phyloP scores from a whole-genome alignment of 23 red algal genomes.

The Gracilariopsis chorda region DNA sequence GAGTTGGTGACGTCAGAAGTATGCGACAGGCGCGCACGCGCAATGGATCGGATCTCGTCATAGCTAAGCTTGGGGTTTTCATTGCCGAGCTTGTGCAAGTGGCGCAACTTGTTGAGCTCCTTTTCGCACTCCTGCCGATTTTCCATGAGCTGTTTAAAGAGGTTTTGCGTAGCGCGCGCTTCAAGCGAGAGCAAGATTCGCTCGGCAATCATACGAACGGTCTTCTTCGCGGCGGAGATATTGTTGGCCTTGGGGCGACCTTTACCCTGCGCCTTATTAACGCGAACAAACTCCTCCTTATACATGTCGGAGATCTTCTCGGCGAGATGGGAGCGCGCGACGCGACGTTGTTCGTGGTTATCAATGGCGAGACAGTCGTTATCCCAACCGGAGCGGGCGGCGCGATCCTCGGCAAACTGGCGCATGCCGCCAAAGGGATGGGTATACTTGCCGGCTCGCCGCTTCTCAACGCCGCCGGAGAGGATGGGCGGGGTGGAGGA shows the following conservation, averaged over 20 bases:
- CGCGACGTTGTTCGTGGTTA: constrained; percentile 26
- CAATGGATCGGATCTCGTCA: constrained; percentile 47
- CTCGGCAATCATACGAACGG: constrained; percentile 67
- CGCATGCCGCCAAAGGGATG: constrained; percentile 70
- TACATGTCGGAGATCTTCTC: constrained; percentile 54
- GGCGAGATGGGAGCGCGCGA: constrained; percentile 42
- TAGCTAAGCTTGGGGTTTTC: constrained; percentile 63
- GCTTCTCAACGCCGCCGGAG: constrained; percentile 47
- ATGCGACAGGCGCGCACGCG: neutral
- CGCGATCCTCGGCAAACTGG: constrained; percentile 65
- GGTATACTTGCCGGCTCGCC: constrained; percentile 56
- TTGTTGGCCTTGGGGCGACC: constrained; percentile 68
- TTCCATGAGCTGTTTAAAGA: constrained; percentile 47
- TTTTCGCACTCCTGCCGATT: constrained; percentile 40
- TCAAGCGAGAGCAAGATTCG: constrained; percentile 59
- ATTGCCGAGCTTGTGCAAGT: constrained; percentile 44
- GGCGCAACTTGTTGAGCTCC: constrained; percentile 39
- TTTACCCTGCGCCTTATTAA: constrained; percentile 55
- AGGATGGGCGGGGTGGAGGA: neutral
- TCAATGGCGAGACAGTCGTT: constrained; percentile 42
- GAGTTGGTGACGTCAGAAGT: neutral
- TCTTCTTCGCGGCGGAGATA: constrained; percentile 74
- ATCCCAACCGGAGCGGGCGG: constrained; percentile 58
- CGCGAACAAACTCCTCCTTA: constrained; percentile 62
- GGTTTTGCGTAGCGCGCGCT: constrained; percentile 28